These are phyloP conservation scores for Thelephora aurantiotincta DNA, from an alignment of 768 basidiomycete genomes.

Conservation along the genomic window DNA sequence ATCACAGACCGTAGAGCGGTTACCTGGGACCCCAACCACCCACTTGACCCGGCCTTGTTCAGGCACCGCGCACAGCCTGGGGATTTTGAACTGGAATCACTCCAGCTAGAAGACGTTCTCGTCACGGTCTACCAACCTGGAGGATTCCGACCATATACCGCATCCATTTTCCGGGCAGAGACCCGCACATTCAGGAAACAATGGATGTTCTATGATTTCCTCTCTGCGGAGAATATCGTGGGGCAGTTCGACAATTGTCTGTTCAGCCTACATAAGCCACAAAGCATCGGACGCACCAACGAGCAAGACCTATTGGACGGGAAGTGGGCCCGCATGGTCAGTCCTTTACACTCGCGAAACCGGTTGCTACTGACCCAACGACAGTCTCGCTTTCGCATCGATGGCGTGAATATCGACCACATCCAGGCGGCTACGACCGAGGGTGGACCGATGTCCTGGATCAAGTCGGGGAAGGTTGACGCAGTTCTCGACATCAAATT, in stretches of 20 bases:
- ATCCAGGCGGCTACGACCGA: constrained; percentile 70
- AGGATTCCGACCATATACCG: constrained; percentile 81
- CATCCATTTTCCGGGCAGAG: constrained; percentile 89
- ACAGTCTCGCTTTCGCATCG: constrained; percentile 90
- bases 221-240: constrained; percentile 83
- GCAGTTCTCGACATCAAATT: constrained; percentile 97
- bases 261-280: constrained; percentile 91
- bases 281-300: constrained; percentile 85
- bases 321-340: constrained; percentile 81
- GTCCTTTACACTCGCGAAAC: constrained; percentile 10
- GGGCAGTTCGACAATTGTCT: constrained; percentile 97
- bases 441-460: constrained; percentile 92
- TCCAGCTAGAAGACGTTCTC: constrained; percentile 86
- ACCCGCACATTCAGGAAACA: constrained; percentile 74
- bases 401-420: constrained; percentile 94
- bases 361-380: background rate
- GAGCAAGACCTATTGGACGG: constrained; percentile 75
- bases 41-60: constrained; percentile 68
- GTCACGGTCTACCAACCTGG: constrained; percentile 92
- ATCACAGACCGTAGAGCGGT: constrained; percentile 72
- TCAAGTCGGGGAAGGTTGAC: constrained; percentile 92
- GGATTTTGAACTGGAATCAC: constrained; percentile 83
- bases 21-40: constrained; percentile 72
- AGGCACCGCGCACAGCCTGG: constrained; percentile 61
- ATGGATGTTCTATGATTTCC: constrained; percentile 92